These are phyloP conservation scores for Colletotrichum siamense DNA, from an alignment of 2,329 filamentous ascomycete species.

Conservation along the genomic window DNA sequence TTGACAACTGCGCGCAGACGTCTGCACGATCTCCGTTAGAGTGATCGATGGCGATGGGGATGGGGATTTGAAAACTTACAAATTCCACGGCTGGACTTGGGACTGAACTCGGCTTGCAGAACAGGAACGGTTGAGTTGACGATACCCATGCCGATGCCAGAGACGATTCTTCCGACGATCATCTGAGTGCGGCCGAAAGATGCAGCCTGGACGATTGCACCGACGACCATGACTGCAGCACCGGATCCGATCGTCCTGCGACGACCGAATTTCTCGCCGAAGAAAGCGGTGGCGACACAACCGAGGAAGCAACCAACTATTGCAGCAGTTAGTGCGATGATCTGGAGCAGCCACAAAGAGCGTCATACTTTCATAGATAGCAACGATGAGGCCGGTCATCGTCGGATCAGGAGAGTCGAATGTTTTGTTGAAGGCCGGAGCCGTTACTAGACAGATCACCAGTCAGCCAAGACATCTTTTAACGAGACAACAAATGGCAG, in stretches of 20 bases:
- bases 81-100: constrained; percentile 41
- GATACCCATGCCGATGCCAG: constrained; percentile 52
- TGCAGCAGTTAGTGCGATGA: not conserved
- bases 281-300: constrained; percentile 32
- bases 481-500: no score
- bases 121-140: constrained; percentile 51
- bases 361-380: constrained; percentile 43
- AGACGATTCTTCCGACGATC: constrained; percentile 50
- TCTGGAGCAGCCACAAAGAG: not conserved
- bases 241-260: constrained; percentile 45
- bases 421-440: constrained; percentile 42
- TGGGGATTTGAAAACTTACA: constrained; percentile 22
- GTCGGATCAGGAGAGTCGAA: constrained; percentile 44
- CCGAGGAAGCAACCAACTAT: constrained; percentile 35
- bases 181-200: constrained; percentile 48
- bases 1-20: constrained; percentile 52
- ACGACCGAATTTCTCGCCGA: constrained; percentile 49
- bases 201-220: constrained; percentile 48
- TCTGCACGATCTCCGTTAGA: constrained; percentile 24
- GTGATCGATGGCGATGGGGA: no score
- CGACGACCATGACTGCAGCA: constrained; percentile 46
- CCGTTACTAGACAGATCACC: constrained; percentile 36
- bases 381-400: constrained; percentile 51
- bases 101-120: constrained; percentile 47
- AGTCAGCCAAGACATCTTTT: not conserved